Percentiles rank a stretch among this genome's conserved stretches.
Evolutionary conservation across 257 asterid genomes (phyloP).

Genomic region (Solanum gandarillasii): DNA sequence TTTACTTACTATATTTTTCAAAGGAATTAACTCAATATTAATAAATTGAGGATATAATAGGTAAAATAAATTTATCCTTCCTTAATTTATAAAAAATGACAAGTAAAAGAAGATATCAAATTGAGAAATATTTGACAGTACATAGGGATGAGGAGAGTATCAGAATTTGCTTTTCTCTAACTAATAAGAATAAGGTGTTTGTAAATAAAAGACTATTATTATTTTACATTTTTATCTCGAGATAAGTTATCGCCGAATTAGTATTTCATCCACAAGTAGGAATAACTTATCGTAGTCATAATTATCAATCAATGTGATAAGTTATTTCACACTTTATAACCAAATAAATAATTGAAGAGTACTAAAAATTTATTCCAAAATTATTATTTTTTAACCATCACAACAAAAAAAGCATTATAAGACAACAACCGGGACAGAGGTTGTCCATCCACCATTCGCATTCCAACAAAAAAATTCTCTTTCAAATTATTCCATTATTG

Average conservation of each 20-base stretch:
- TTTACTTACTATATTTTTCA: neutral
- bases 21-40: neutral
- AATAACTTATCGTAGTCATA: no score
- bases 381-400: neutral
- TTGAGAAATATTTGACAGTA: neutral
- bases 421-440: neutral
- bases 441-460: neutral
- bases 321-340: neutral
- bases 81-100: neutral
- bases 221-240: no score
- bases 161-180: neutral
- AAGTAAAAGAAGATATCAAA: neutral
- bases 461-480: neutral
- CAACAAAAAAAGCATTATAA: neutral
- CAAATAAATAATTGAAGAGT: no score
- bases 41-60: neutral
- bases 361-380: no score
- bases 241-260: no score
- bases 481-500: neutral
- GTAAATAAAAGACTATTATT: neutral
- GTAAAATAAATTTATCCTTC: no score
- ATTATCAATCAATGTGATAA: no score
- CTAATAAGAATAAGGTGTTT: neutral
- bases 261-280: neutral
- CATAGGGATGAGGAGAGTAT: neutral